Conservation (phyloP, 345 rosid species). For the Conringia planisiliqua region DNA sequence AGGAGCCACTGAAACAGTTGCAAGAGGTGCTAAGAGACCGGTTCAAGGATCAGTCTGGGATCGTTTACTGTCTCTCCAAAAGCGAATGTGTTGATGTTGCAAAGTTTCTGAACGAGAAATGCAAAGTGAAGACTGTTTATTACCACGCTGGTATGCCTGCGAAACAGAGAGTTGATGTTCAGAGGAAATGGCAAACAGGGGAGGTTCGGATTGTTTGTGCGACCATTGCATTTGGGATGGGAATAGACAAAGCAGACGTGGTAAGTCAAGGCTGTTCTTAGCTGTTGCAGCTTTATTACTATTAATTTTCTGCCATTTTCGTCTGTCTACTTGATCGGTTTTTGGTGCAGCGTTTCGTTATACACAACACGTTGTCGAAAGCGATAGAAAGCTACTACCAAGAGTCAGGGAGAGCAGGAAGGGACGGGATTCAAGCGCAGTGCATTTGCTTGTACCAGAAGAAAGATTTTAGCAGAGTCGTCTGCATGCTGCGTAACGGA, state of each 20-base stretch:
- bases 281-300: background rate
- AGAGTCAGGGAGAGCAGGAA: conserved; percentile 92
- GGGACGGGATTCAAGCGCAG: conserved; percentile 67
- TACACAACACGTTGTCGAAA: conserved; percentile 92
- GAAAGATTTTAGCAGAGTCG: conserved; percentile 92
- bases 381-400: conserved; percentile 92
- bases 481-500: conserved; percentile 85
- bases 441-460: conserved; percentile 79
- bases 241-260: conserved; percentile 93
- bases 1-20: conserved; percentile 78
- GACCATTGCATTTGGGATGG: conserved; percentile 96
- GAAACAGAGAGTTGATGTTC: conserved; percentile 67
- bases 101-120: conserved; percentile 66
- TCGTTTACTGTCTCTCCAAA: conserved; percentile 83
- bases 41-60: conserved; percentile 76
- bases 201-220: conserved; percentile 85
- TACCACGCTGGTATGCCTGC: conserved; percentile 83
- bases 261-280: conserved; percentile 46
- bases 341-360: conserved; percentile 64
- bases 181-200: conserved; percentile 82
- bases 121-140: conserved; percentile 64
- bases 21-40: conserved; percentile 61
- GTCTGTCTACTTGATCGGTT: background rate
- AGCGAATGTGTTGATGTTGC: conserved; percentile 79
- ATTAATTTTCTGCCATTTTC: background rate